These are phyloP conservation scores for Laetiporus sulphureus DNA, from an alignment of 1,284 basidiomycete species.

Conservation along the genomic window DNA sequence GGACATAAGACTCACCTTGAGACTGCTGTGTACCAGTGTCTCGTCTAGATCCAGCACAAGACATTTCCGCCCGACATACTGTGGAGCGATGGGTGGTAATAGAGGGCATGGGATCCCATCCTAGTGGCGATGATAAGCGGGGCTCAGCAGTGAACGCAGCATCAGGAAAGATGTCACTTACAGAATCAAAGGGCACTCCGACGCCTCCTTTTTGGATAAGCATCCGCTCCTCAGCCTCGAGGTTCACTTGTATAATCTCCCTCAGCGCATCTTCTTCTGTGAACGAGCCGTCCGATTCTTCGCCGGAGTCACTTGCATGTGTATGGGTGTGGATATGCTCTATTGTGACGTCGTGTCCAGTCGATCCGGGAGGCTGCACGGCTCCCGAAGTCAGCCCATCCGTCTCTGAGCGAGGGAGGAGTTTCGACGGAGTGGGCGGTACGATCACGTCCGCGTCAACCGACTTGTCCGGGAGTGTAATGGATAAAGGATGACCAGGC, in stretches of 20 bases:
- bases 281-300: conserved; percentile 36
- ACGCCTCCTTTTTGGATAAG: conserved; percentile 77
- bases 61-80: conserved; percentile 84
- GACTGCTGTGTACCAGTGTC: conserved; percentile 90
- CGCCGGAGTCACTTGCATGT: conserved; percentile 26
- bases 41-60: conserved; percentile 94
- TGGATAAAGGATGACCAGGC: conserved; percentile 6
- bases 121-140: conserved; percentile 30
- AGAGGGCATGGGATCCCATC: conserved; percentile 87
- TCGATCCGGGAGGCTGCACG: conserved; percentile 67
- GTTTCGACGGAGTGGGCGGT: conserved; percentile 45
- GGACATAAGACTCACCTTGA: conserved; percentile 57
- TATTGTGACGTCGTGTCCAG: conserved; percentile 36
- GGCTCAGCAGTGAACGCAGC: background rate
- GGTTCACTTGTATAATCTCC: conserved; percentile 35
- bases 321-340: conserved; percentile 25
- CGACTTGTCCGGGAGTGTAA: too few species aligned
- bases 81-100: conserved; percentile 67
- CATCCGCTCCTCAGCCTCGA: conserved; percentile 73
- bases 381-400: conserved; percentile 62
- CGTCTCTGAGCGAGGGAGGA: conserved; percentile 44
- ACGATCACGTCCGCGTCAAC: conserved; percentile 35
- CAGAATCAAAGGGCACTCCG: conserved; percentile 76
- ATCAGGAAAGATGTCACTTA: too few species aligned
- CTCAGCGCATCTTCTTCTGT: conserved; percentile 43